Evolutionary conservation across 1,284 basidiomycete genomes (phyloP).

Genomic region (Malassezia furfur): DNA sequence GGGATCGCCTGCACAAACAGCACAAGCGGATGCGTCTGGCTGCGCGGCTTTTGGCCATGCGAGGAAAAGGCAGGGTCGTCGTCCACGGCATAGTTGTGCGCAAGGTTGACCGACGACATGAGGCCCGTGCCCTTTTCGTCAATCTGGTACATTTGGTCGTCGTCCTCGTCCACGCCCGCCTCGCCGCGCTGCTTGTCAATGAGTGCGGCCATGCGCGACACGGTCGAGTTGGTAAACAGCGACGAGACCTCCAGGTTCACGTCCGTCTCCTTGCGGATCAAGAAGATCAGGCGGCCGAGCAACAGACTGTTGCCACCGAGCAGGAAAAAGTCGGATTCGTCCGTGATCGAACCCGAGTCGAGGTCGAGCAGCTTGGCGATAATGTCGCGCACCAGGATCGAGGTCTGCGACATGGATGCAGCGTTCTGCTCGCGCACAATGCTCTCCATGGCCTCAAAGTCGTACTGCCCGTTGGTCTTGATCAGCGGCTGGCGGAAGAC

Average conservation of each 20-base stretch:
- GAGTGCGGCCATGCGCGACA: slow-evolving; percentile 41
- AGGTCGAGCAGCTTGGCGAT: slow-evolving; percentile 46
- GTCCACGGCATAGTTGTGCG: slow-evolving; percentile 42
- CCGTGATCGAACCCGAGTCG: slow-evolving; percentile 46
- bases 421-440: slow-evolving; percentile 47
- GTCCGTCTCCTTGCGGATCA: slow-evolving; percentile 47
- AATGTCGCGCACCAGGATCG: slow-evolving; percentile 43
- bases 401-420: slow-evolving; percentile 44
- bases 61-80: slow-evolving; percentile 37
- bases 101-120: slow-evolving; percentile 22
- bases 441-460: slow-evolving; percentile 47
- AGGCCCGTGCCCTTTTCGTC: slow-evolving; percentile 40
- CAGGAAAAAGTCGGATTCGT: slow-evolving; percentile 48
- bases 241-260: slow-evolving; percentile 44
- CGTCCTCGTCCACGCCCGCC: slow-evolving; percentile 27
- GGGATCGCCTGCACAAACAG: slow-evolving; percentile 42
- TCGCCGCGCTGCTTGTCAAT: slow-evolving; percentile 40
- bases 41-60: slow-evolving; percentile 44
- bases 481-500: slow-evolving; percentile 47
- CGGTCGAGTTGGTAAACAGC: slow-evolving; percentile 46
- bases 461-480: slow-evolving; percentile 43
- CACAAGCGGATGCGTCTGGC: slow-evolving; percentile 44
- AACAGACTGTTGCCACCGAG: slow-evolving; percentile 47
- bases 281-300: slow-evolving; percentile 43
- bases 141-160: slow-evolving; percentile 37